Conservation (phyloP, 768 basidiomycete species). For the Lepiota venenata region DNA sequence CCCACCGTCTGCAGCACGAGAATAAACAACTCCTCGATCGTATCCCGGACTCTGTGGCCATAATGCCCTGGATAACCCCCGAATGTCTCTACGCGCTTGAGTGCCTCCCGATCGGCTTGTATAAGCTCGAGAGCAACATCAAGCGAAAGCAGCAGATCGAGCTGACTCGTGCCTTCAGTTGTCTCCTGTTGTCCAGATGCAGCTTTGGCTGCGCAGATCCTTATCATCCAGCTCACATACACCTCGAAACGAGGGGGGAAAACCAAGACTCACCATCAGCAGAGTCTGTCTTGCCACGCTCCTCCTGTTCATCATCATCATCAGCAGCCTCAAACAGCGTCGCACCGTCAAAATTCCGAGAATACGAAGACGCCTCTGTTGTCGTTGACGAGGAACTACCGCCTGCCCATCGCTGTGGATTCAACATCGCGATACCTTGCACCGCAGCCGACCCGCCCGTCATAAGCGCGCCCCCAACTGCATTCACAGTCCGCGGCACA, state of each 20-base stretch:
- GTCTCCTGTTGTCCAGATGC: conserved; percentile 4
- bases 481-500: conserved; percentile 79
- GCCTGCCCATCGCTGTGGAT: conserved; percentile 83
- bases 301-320: conserved; percentile 18
- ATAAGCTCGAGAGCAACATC: conserved; percentile 91
- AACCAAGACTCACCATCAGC: conserved; percentile 3
- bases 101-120: conserved; percentile 85
- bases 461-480: conserved; percentile 63
- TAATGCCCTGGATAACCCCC: conserved; percentile 82
- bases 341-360: conserved; percentile 31
- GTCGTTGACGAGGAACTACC: conserved; percentile 15
- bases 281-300: not conserved
- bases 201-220: not conserved
- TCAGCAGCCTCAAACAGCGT: conserved; percentile 52
- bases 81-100: conserved; percentile 93
- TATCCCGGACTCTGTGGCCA: conserved; percentile 85
- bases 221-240: too few relatives aligned
- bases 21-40: conserved; percentile 92
- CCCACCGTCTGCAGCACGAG: conserved; percentile 75
- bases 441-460: conserved; percentile 76
- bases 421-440: conserved; percentile 85
- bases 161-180: conserved; percentile 29
- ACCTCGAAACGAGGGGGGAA: not conserved
- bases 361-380: conserved; percentile 25
- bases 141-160: conserved; percentile 89